Evolutionary conservation across 1,139 yeast genomes (phyloP).

Genomic region (Lodderomyces theae): DNA sequence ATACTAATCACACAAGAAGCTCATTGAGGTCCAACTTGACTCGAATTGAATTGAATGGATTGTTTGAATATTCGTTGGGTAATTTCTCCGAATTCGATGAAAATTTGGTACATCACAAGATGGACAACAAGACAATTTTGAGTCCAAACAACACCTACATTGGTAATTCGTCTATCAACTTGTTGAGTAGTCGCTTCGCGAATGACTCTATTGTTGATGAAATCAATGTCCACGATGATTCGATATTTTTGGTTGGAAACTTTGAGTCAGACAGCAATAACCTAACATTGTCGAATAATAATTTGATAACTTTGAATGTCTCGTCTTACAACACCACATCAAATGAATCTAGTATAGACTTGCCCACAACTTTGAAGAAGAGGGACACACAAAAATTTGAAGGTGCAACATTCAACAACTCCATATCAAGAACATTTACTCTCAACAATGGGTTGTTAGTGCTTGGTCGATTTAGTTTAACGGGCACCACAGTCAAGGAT

Average conservation of each 20-base stretch:
- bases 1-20: constrained; percentile 28
- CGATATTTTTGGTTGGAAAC: constrained; percentile 44
- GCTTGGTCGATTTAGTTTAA: constrained; percentile 33
- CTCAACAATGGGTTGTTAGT: constrained; percentile 24
- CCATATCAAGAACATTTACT: constrained; percentile 25
- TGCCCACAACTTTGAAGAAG: constrained; percentile 15
- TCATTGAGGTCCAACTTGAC: constrained; percentile 22
- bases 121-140: constrained; percentile 28
- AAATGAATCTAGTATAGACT: constrained; percentile 25
- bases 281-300: constrained; percentile 27
- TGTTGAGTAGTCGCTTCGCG: constrained; percentile 52
- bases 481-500: constrained; percentile 20
- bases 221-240: constrained; percentile 26
- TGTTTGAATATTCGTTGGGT: constrained; percentile 75
- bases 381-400: constrained; percentile 25
- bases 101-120: constrained; percentile 24
- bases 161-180: constrained; percentile 68
- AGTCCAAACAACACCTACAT: constrained; percentile 41
- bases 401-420: constrained; percentile 32
- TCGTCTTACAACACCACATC: constrained; percentile 31
- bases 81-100: constrained; percentile 58
- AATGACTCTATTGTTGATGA: constrained; percentile 40
- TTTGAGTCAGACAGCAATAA: constrained; percentile 39
- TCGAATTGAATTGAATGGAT: constrained; percentile 53
- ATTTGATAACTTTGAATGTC: constrained; percentile 28